Evolutionary conservation across 192 early-diverging fungal genomes (phyloP), one percentile per base, ranked within the genome.

Genomic region (Funneliformis mosseae): DNA sequence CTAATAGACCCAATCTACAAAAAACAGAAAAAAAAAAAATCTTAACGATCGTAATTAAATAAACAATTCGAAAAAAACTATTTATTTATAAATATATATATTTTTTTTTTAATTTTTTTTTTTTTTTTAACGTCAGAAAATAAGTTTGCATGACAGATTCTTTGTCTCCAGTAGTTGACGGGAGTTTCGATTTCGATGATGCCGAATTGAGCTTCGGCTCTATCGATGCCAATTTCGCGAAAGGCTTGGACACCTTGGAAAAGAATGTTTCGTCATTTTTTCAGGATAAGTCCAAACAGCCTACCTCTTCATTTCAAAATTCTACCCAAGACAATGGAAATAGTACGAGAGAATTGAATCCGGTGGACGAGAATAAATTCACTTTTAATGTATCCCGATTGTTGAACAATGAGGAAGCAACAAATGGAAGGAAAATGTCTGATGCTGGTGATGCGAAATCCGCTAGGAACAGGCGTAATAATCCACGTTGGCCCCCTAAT

Each of bases 191-290:
- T n/a, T 39, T 28, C 21, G n/a, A n/a, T n/a, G 39, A 71, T 5
- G 66, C 21, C 8, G 39, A 71, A 21, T 14, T 41, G 39, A 71
- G 28, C 39, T 71, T 71, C 39, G 69, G 33, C 39, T 71, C 69
- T n/a, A 41, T 71, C 69, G 38, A 70, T 70, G 14, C 69, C 14
- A 71, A 21, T 41, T 71, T 71, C 42, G 69, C 69, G 11, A 71
- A 71, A 28, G 69, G 39, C 21, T 71, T 71, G 18, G 69, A 41
- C 39, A 16, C 16, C 21, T 71, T 71, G n/a, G 69, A 71, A 21
- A 71, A 71, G 42, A 71, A 71, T 41, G 39, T 41, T 21, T 71
- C 69, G 10, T 71, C 69, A 18, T 71, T 71, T 71, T 23, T 71
- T n/a, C n/a, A n/a, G 27, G 28, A 71, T n/a, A 41, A 9, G 39